Percentiles rank a stretch among this genome's conserved stretches.
Evolutionary conservation across 129 eudicot genomes (phyloP).

Genomic region (Scalesia atractyloides): DNA sequence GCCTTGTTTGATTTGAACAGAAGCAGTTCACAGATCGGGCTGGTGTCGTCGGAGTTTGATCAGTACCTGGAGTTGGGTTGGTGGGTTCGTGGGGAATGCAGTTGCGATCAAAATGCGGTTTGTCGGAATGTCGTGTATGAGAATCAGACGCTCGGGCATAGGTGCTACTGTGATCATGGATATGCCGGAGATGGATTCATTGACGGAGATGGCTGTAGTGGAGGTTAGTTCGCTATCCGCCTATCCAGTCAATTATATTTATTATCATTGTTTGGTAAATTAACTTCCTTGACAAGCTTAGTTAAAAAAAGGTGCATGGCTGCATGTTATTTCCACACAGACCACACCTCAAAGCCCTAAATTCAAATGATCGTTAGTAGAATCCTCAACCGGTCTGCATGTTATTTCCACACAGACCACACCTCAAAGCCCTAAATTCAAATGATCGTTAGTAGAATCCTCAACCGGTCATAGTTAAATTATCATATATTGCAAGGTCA

Average conservation of each 20-base stretch:
- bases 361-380: too few species aligned
- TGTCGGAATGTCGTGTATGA: conserved; percentile 27
- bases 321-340: too few species aligned
- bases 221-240: conserved; percentile 36
- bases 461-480: too few species aligned
- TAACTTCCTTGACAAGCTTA: too few species aligned
- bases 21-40: conserved; percentile 10
- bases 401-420: too few species aligned
- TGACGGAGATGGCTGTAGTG: conserved; percentile 59
- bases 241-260: not conserved
- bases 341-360: too few species aligned
- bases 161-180: conserved; percentile 65
- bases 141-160: conserved; percentile 30
- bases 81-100: conserved; percentile 57
- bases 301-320: too few species aligned
- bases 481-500: too few species aligned
- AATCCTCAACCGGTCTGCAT: too few species aligned
- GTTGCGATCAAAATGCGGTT: conserved; percentile 43
- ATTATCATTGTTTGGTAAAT: not conserved
- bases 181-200: conserved; percentile 71
- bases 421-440: too few species aligned
- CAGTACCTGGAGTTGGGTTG: conserved; percentile 65
- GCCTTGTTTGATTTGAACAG: conserved; percentile 31
- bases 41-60: conserved; percentile 47
- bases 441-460: too few species aligned